Evolutionary conservation across 2,329 filamentous ascomycete species (phyloP).

Genomic region (Aspergillus piperis): DNA sequence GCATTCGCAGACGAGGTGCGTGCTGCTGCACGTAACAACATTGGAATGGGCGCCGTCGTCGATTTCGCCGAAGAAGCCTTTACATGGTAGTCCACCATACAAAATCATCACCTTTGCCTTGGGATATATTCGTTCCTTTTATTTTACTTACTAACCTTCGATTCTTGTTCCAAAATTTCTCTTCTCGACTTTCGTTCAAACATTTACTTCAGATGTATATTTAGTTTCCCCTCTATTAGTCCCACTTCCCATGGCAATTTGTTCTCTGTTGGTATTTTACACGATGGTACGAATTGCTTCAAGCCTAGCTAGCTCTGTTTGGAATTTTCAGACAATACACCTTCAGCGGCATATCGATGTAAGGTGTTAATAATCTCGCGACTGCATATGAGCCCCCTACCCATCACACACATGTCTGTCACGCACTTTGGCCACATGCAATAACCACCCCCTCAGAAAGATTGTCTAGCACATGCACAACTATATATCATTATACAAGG

Average conservation of each 20-base stretch:
- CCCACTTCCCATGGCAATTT: background rate
- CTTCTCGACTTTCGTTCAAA: background rate
- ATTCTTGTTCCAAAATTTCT: constrained; percentile 1
- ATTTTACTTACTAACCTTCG: constrained; percentile 5
- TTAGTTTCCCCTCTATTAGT: background rate
- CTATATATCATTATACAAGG: too few species aligned
- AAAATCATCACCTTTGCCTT: background rate
- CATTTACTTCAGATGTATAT: background rate
- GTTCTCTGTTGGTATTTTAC: constrained; percentile 2
- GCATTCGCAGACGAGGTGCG: constrained; percentile 64
- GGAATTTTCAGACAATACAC: background rate
- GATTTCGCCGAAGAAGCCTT: constrained; percentile 69
- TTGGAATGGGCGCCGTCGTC: constrained; percentile 55
- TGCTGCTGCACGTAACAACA: constrained; percentile 53
- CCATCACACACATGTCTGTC: background rate
- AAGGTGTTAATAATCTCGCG: background rate
- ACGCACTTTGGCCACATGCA: too few species aligned
- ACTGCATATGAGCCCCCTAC: background rate
- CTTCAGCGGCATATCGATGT: background rate
- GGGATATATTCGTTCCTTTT: constrained; percentile 1
- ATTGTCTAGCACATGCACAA: too few species aligned
- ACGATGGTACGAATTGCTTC: background rate
- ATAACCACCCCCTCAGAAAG: too few species aligned
- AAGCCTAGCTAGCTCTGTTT: background rate
- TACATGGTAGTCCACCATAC: constrained; percentile 53